Base-by-base conservation (phyloP, 306 rosid species). In the Ziziphus jujuba region DNA sequence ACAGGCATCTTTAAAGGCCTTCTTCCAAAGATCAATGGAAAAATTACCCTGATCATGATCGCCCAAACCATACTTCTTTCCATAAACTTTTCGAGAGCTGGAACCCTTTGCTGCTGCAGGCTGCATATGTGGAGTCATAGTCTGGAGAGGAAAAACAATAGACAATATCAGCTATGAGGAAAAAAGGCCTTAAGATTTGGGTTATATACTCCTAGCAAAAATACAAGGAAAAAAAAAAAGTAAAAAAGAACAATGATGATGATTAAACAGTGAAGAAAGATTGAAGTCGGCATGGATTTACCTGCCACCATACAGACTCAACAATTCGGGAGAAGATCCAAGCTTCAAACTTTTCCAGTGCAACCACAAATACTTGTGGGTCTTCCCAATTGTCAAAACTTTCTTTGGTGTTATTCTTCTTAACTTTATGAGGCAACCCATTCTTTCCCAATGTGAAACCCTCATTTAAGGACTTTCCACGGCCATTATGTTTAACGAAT, bases 241-340 rank as follows among this genome's bases (percentile, higher is more conserved):
- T n/a, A n/a, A n/a, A 61, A 38, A 56, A 49, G 63, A 56, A 45
- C 63, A 56, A 66, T 49, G 25, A 40, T 12, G 23, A 59, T 48
- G 51, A 16, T 5, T 3, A 17, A 61, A 65, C 15, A 54, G 40
- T 43, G 58, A 72, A 54, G 56, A 70, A 62, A 69, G 43, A 34
- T 62, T 40, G 35, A 38, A 71, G 62, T 43, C 58, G 22, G 71
- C 69, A 40, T 17, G 47, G 71, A 61, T 51, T 79, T 63, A 91
- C 97, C 96, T 88, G 97, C 97, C 97, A 91, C 97, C 97, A 91
- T 65, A 91, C 87, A 61, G 97, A 91, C 81, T 91, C 96, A n/a
- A 88, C 87, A 66, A 91, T 91, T 76, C 97, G 82, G 56, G 86
- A 80, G 82, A 91, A 91, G 67, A 91, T 84, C 97, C 97, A 91